Evolutionary conservation across 1,139 yeast genomes (phyloP).

Genomic region (Geotrichum restrictum): DNA sequence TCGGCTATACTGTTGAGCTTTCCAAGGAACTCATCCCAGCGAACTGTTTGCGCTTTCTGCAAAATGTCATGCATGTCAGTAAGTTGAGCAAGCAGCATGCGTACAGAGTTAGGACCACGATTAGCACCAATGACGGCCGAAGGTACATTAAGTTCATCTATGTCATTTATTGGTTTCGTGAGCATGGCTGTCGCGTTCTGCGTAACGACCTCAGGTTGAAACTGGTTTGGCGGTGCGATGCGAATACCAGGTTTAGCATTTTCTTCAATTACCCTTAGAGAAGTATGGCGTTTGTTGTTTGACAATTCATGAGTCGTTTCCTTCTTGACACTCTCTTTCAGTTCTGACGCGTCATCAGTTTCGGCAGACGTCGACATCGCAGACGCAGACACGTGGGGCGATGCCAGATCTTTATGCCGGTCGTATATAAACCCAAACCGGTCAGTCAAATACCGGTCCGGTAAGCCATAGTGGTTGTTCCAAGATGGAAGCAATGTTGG

Average conservation of each 20-base stretch:
- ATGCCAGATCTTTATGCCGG: slow-evolving; percentile 16
- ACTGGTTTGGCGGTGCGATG: slow-evolving; percentile 3
- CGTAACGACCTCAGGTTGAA: slow-evolving; percentile 16
- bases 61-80: slow-evolving; percentile 36
- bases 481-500: slow-evolving; percentile 37
- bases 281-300: neutral
- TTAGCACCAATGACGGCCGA: neutral
- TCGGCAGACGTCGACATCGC: neutral
- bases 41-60: slow-evolving; percentile 34
- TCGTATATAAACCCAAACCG: slow-evolving; percentile 50
- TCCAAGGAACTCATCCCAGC: slow-evolving; percentile 39
- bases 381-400: neutral
- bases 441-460: slow-evolving; percentile 42
- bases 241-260: slow-evolving; percentile 7
- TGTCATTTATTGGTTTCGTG: neutral
- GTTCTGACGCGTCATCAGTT: neutral
- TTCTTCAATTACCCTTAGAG: slow-evolving; percentile 12
- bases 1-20: slow-evolving; percentile 27
- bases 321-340: neutral
- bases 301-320: neutral
- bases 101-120: slow-evolving; percentile 27
- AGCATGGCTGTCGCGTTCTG: slow-evolving; percentile 18
- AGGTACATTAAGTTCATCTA: neutral
- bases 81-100: slow-evolving; percentile 37
- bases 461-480: slow-evolving; percentile 31